Evolutionary conservation across 202 grass and related monocot species (phyloP).

Genomic region (Dendrocalamus latiflorus): DNA sequence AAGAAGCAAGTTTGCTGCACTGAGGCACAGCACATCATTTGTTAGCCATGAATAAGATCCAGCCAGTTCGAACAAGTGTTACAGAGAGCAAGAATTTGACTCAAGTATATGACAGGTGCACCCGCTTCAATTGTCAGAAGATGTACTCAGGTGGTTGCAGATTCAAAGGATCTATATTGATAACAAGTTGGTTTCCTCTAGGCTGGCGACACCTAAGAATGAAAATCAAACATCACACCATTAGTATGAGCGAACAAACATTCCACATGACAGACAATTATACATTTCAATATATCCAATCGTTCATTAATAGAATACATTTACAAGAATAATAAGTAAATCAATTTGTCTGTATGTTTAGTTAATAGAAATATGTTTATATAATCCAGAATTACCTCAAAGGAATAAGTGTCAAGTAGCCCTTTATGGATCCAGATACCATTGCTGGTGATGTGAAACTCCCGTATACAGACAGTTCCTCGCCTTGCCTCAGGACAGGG

Average conservation of each 20-base stretch:
- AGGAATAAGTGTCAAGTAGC: slow-evolving; percentile 85
- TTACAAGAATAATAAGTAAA: too few relatives aligned
- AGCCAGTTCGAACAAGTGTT: too few relatives aligned
- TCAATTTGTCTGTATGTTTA: too few relatives aligned
- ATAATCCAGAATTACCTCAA: slow-evolving; percentile 51
- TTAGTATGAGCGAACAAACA: too few relatives aligned
- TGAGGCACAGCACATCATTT: too few relatives aligned
- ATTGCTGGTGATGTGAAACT: slow-evolving; percentile 45
- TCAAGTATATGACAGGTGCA: too few relatives aligned
- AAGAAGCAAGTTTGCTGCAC: too few relatives aligned
- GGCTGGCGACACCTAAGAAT: slow-evolving; percentile 50
- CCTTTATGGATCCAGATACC: slow-evolving; percentile 62
- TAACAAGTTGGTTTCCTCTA: slow-evolving; percentile 69
- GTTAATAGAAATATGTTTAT: not conserved
- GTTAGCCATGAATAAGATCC: too few relatives aligned
- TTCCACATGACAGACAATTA: too few relatives aligned
- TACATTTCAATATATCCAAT: too few relatives aligned
- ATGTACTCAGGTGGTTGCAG: slow-evolving; percentile 53
- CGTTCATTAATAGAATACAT: too few relatives aligned
- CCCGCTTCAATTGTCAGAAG: slow-evolving; percentile 36
- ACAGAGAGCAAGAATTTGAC: too few relatives aligned
- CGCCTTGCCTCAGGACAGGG: not conserved
- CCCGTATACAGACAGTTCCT: slow-evolving; percentile 79
- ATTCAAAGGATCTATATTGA: slow-evolving; percentile 50
- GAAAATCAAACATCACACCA: not conserved